Evolutionary conservation across 2,329 filamentous ascomycete genomes (phyloP).

Genomic region (Diaporthe amygdali): DNA sequence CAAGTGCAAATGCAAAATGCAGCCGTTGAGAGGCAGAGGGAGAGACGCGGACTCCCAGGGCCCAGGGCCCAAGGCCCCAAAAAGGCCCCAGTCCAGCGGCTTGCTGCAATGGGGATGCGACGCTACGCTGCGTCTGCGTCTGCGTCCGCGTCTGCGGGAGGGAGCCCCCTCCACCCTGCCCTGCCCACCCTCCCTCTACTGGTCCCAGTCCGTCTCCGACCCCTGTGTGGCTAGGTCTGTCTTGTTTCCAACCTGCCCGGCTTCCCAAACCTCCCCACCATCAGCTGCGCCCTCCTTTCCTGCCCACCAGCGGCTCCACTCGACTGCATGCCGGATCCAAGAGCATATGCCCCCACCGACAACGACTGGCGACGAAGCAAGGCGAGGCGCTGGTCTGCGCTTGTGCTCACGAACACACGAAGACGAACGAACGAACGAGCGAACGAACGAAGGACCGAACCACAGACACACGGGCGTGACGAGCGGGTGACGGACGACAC

Average conservation of each 20-base stretch:
- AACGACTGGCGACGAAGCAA: constrained; percentile 18
- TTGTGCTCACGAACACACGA: background rate
- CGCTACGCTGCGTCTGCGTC: background rate
- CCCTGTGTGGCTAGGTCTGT: constrained; percentile 17
- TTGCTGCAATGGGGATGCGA: background rate
- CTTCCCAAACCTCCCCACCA: constrained; percentile 13
- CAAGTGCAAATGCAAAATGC: too few species aligned
- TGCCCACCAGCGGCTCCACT: constrained; percentile 20
- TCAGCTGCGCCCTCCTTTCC: constrained; percentile 23
- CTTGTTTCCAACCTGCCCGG: constrained; percentile 16
- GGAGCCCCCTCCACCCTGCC: constrained; percentile 16
- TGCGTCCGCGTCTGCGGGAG: constrained; percentile 12
- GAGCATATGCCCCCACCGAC: constrained; percentile 15
- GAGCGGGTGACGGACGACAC: background rate
- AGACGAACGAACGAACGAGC: background rate
- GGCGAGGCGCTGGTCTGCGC: constrained; percentile 9
- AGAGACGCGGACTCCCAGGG: constrained; percentile 1
- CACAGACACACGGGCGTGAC: background rate
- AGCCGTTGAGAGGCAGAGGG: background rate
- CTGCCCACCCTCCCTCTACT: background rate
- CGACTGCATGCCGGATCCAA: constrained; percentile 17
- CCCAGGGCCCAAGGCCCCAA: background rate
- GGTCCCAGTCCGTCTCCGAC: background rate
- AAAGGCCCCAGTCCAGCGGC: constrained; percentile 1
- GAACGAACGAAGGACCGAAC: background rate